A percentile compares a stretch with the other conserved stretches of the same genome.
phyloP scores from a whole-genome alignment of 768 basidiomycete genomes.

The Serendipita vermifera region DNA sequence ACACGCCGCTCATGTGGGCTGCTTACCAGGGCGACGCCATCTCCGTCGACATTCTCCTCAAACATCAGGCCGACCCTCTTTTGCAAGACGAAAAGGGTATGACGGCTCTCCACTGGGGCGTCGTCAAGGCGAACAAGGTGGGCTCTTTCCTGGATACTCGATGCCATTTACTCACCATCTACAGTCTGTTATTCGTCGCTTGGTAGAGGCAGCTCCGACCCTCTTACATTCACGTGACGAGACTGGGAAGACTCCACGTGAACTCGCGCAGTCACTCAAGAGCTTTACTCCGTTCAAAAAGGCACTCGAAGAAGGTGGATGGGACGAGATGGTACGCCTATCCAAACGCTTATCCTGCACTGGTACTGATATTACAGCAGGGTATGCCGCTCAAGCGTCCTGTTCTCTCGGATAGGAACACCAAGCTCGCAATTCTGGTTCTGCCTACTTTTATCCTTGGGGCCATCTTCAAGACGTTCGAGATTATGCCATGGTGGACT shows the following conservation, averaged over 20 bases:
- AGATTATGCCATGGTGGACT: conserved; percentile 80
- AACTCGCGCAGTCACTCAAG: conserved; percentile 92
- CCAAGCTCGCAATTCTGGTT: conserved; percentile 62
- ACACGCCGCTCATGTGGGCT: conserved; percentile 97
- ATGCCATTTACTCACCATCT: background rate
- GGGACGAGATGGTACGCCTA: conserved; percentile 51
- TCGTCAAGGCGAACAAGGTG: conserved; percentile 82
- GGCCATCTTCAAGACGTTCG: conserved; percentile 71
- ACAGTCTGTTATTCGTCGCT: conserved; percentile 51
- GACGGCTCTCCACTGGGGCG: conserved; percentile 92
- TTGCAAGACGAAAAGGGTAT: conserved; percentile 70
- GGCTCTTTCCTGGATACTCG: background rate
- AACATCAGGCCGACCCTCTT: conserved; percentile 72
- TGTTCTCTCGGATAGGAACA: conserved; percentile 46
- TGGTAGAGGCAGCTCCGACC: conserved; percentile 80
- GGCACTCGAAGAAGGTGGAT: conserved; percentile 77
- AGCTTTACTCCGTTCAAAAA: conserved; percentile 81
- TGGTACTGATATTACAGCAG: background rate
- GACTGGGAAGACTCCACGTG: conserved; percentile 75
- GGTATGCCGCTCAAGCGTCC: background rate
- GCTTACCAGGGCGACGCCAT: conserved; percentile 97
- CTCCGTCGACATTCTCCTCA: conserved; percentile 79
- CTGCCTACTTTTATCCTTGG: conserved; percentile 70
- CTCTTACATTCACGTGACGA: conserved; percentile 58
- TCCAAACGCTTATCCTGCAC: conserved; percentile 1